Evolutionary conservation across 129 eudicot species (phyloP), one percentile per base, ranked within the genome.

Genomic region (Flaveria trinervia): DNA sequence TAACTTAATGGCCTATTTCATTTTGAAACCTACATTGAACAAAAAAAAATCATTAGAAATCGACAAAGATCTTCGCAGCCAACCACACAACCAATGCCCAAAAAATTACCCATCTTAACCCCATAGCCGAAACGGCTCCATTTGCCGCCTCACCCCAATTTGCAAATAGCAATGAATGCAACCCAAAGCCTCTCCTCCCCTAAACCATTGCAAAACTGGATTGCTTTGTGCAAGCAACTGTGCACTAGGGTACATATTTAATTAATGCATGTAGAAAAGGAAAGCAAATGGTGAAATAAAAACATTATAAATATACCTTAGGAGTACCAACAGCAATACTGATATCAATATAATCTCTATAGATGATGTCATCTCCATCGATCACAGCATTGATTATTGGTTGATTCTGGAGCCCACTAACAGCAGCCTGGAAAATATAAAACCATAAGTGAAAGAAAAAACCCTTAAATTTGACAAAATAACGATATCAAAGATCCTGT

Each of bases 321-420:
- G 59, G 59, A 52, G 59, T 52, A n/a, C 59, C 59, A 52, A 52
- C 59, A 52, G 59, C 59, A 16, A 52, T 52, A 7, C 59, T 52
- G 59, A 52, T 52, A 52, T 52, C 59, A 52, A 52, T 52, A 52
- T 52, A 52, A 52, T 52, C 59, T 52, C 59, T 52, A 7, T 52
- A 52, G n/a, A 52, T 52, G 23, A 52, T 52, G 17, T 52, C 59
- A 52, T 52, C 59, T n/a, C 59, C 59, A 52, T 52, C 59, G 10
- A 52, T 52, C 59, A 52, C 59, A n/a, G 59, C 59, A 52, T 52
- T 52, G 17, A 52, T 52, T n/a, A 52, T 52, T 20, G 59, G 59
- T 52, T 52, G 59, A 52, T 52, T 52, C 23, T 52, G 59, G 59
- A 52, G 59, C 59, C 59, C 59, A 52, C 59, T 52, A 52, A 52